Evolutionary conservation across 768 basidiomycete species (phyloP), one percentile per base, ranked within the genome.

Genomic region (Cantharellus anzutake): DNA sequence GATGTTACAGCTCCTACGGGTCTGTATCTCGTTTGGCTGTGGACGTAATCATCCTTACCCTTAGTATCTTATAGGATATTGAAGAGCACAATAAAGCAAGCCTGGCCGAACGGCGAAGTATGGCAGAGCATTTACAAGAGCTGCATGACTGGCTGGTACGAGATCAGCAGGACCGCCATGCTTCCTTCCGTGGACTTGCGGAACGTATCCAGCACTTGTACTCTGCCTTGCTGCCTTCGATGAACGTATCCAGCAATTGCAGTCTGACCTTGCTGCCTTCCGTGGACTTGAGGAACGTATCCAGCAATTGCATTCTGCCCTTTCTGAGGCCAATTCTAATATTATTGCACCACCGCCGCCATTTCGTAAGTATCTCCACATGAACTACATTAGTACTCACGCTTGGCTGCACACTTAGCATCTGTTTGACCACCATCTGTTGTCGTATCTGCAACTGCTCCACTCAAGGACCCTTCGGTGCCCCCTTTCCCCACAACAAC

Each of bases 121-220:
- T 87, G 57, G 86, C 86, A 78, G 52, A 55, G 35, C 52, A 91
- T 64, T 82, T 91, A 78, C 67, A 77, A 55, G 78, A 75, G 1
- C 71, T 90, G 40, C 91, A 90, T 63, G 76, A 79, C 41, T 91
- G 88, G 88, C 71, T 91, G 14, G 81, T 76, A 60, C 77, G 81
- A 41, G 88, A 91, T 67, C 85, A 87, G 0, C 75, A 76, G 52
- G 85, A 88, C 69, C 81, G 88, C 34, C 86, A 86, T 62, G 74
- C 77, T 2, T 87, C 89, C 66, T 70, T 90, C 42, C 75, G 75
- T 16, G 79, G 78, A 4, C 78, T 91, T 4, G 73, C 78, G 50
- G 80, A 78, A 16, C 77, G 84, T 5, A 73, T 90, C 3, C 75
- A 78, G 63, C 70, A 72, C 56, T 66, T 80, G 3, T 67, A 72